phyloP scores from a whole-genome alignment of 1,139 yeast genomes.

The Suhomyces choctaworum region DNA sequence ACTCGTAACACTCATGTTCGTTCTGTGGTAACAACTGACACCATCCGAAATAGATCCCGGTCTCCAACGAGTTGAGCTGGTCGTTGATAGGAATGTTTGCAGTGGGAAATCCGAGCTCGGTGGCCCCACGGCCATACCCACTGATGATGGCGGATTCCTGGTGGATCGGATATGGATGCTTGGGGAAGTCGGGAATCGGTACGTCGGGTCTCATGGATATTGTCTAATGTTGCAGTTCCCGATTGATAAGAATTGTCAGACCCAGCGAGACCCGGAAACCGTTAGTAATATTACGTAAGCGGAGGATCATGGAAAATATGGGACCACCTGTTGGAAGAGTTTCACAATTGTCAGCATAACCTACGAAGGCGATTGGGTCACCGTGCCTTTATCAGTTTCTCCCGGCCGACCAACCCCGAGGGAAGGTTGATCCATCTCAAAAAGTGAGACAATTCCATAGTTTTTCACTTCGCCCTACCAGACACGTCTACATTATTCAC shows the following conservation, averaged over 20 bases:
- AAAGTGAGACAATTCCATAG: too few relatives aligned
- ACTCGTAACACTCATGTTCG: slow-evolving; percentile 16
- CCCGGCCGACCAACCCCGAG: too few relatives aligned
- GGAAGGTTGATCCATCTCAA: too few relatives aligned
- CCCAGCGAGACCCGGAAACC: neutral
- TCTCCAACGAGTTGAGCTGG: slow-evolving; percentile 48
- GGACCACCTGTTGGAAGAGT: too few relatives aligned
- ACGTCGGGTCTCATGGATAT: slow-evolving; percentile 28
- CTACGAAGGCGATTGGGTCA: too few relatives aligned
- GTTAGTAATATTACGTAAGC: neutral
- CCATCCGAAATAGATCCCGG: slow-evolving; percentile 94
- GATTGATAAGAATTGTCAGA: neutral
- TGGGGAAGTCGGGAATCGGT: slow-evolving; percentile 48
- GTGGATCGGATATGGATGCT: slow-evolving; percentile 68
- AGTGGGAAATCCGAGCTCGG: slow-evolving; percentile 93
- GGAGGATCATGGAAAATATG: too few relatives aligned
- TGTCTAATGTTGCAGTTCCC: neutral
- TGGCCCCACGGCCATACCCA: slow-evolving; percentile 95
- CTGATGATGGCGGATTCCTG: slow-evolving; percentile 59
- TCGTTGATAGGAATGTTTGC: slow-evolving; percentile 79
- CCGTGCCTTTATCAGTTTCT: too few relatives aligned
- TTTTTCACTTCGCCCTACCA: neutral
- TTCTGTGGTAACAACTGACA: slow-evolving; percentile 43
- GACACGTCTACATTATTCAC: neutral
- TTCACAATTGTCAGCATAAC: too few relatives aligned